Conservation (phyloP, 202 grass and related monocot species). For the Bolboschoenoplectus hybrid region DNA sequence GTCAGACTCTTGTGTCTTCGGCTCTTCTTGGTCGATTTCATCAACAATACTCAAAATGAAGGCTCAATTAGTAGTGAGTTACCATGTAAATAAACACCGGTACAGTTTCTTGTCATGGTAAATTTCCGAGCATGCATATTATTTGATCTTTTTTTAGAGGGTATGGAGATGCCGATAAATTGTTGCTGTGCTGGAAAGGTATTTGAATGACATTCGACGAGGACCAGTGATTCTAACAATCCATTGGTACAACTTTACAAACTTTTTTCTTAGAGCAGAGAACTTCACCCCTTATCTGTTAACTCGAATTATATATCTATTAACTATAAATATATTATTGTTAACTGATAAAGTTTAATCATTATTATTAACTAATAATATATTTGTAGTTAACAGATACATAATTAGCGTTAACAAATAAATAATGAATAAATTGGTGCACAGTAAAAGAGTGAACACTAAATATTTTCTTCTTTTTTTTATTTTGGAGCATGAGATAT, state of each 20-base stretch:
- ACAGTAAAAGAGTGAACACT: no score
- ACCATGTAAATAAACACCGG: not conserved
- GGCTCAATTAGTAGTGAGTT: not conserved
- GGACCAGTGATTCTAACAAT: not conserved
- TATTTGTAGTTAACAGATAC: no score
- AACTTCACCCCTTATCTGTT: no score
- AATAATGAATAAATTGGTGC: no score
- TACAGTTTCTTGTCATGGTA: not conserved
- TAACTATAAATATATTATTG: no score
- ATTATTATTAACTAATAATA: no score
- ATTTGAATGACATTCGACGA: not conserved
- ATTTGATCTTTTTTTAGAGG: not conserved
- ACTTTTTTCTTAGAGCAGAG: not conserved
- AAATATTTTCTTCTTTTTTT: no score
- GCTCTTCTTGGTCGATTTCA: not conserved
- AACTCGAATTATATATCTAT: no score
- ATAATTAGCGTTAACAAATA: no score
- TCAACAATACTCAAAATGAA: not conserved
- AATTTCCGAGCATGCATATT: not conserved
- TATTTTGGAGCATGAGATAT: not conserved
- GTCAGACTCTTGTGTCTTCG: not conserved
- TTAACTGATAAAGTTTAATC: no score
- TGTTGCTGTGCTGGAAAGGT: slow-evolving; percentile 3
- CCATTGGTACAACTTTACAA: not conserved
- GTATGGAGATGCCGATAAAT: not conserved